Evolutionary conservation across 352 stramenopile genomes (phyloP), one percentile per base, ranked within the genome.

Genomic region (Globisporangium emineosum): DNA sequence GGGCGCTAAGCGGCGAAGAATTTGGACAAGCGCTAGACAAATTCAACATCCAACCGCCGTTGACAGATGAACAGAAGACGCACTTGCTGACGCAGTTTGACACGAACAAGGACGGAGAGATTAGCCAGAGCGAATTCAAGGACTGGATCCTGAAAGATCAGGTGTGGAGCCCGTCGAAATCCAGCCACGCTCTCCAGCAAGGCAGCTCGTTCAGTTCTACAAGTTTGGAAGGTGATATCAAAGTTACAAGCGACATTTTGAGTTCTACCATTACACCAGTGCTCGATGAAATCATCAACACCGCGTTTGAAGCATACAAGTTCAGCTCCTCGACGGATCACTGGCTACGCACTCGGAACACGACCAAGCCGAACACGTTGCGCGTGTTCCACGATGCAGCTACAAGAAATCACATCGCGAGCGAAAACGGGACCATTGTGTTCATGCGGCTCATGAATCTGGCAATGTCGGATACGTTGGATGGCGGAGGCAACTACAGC

Each of bases 1-100:
- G 86, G 0, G 71, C 77, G 4, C 55, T 94, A 8, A 90, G 70
- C 27, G 40, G 63, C 3, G 69, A 78, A 0, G 86, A 94, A 50
- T 93, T 94, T 52, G 57, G 73, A 0, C 74, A 64, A 32, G 82
- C 84, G 23, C 61, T 93, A n/a, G 27, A 55, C 12, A 35, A 68
- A 9, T 60, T 94, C 21, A 60, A 67, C 3, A 78, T 94, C 10
- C 75, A 90, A 21, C 82, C 86, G 19, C 56, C 72, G 2, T 66
- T 94, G 1, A 89, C 69, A 0, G 51, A 69, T 10, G 72, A 71
- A 5, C 86, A 93, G 54, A 72, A 76, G 19, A 29, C 66, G 0
- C 82, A 72, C 43, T 60, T 94, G 8, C 68, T 90, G 33, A 56
- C 66, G 6, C 79, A 93, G 23, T 91, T 94, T 50, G 86, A 93